Conservation (phyloP, 2,329 filamentous ascomycete species). For the Penicillium sp. region DNA sequence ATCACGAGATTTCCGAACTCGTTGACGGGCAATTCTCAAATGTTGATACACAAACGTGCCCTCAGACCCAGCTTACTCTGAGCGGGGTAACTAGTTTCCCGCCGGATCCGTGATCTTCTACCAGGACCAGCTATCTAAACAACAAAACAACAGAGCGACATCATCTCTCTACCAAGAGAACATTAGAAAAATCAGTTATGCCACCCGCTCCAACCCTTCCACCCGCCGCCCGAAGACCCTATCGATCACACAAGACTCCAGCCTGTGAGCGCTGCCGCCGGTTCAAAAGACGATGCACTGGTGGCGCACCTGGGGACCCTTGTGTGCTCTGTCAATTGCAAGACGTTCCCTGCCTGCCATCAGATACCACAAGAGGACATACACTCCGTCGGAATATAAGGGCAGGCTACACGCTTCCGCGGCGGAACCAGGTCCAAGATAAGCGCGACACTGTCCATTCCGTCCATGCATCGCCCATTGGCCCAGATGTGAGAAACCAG, state of each 20-base stretch:
- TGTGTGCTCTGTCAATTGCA: conserved; percentile 5
- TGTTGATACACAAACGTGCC: too few relatives aligned
- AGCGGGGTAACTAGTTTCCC: background rate
- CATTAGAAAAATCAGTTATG: background rate
- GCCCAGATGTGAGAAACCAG: background rate
- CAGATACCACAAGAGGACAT: background rate
- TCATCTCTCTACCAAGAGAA: background rate
- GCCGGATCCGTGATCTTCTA: background rate
- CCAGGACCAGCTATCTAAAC: background rate
- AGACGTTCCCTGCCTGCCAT: conserved; percentile 1
- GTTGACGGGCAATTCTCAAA: too few relatives aligned
- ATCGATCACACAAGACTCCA: conserved; percentile 3
- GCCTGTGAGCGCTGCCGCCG: conserved; percentile 4
- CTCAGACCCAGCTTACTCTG: too few relatives aligned
- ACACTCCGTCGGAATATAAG: background rate
- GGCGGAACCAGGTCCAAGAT: background rate
- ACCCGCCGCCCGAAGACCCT: background rate
- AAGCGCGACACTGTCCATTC: background rate
- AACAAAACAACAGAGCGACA: background rate
- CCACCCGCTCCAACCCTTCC: background rate
- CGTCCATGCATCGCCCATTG: background rate
- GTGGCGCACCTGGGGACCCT: background rate
- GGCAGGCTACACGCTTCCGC: background rate
- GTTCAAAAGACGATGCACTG: conserved; percentile 2
- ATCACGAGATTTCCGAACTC: background rate